Base-by-base conservation (phyloP, 768 basidiomycete genomes). In the Pilatotrama ljubarskyi region DNA sequence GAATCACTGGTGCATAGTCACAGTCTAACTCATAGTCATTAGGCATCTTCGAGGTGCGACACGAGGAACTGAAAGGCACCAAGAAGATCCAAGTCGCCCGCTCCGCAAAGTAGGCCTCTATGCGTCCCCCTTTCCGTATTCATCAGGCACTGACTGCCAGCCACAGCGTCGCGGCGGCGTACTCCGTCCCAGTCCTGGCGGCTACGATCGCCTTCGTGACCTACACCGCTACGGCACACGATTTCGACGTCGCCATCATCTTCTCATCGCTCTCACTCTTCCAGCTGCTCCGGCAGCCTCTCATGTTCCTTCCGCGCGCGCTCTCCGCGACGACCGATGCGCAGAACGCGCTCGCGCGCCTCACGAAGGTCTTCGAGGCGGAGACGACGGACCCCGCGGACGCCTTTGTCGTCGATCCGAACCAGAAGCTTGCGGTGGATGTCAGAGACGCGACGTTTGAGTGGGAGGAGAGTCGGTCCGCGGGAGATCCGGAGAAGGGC, bases 201-300 rank as follows among this genome's bases (percentile, higher is more conserved):
- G 82, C 87, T 0, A 86, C 86, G 5, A 75, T 90, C 29, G 77
- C 86, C 2, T 87, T 90, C 66, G 79, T 87, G 18, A 83, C 84
- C 2, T 90, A 89, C 69, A 84, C 84, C 1, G 75, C 78, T 15
- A 79, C 80, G 3, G 78, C 80, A 14, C 70, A 80, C 54, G 72
- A 73, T 14, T 83, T 89, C 65, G 82, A 88, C 69, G 81, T 84
- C 24, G 87, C 87, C 1, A 73, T 86, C 58, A 85, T 90, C 55
- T 91, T 91, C 70, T 75, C 87, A 5, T 84, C 82, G 22, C 74
- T 89, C 54, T 82, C 84, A 61, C 73, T 87, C 55, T 85, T 86
- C 73, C 79, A 85, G 68, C 78, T 90, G 20, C 79, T 89, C 36
- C 81, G 87, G 14, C 87, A 88, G 69, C 87, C 87, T 0, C 81